Evolutionary conservation across 2,329 filamentous ascomycete species (phyloP), one percentile per base, ranked within the genome.

Genomic region (Shiraia sp.): DNA sequence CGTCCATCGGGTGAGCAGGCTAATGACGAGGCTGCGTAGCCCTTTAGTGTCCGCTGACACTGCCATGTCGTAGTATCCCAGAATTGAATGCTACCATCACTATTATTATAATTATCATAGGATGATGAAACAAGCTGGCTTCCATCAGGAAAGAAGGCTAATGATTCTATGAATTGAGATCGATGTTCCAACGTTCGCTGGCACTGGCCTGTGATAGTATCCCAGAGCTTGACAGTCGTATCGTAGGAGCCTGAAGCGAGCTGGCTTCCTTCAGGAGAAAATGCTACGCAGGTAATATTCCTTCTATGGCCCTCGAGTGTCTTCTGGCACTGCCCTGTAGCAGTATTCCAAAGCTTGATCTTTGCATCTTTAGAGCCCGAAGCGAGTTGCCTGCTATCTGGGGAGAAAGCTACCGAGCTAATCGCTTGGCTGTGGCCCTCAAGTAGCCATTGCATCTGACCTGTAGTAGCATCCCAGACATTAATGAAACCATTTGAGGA

Each of bases 341-440:
- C 34, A 7, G 16, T 25, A 28, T 41, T 15, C 39, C 39, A 42
- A 10, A 36, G 24, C n/a, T 30, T 33, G 27, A 30, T 12, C 4
- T 9, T 23, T 0, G 46, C 40, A 58, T 59, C 53, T 26, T 17
- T 1, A 7, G 53, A 57, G 36, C 24, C 32, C 23, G 24, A 35
- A 10, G 25, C 38, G 10, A 41, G 38, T 29, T 29, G 24, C 3
- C 5, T 23, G 2, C 31, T 34, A 24, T 41, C 25, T 12, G 34
- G 31, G 8, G 38, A 41, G 38, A 41, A 35, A 27, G 35, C 35
- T 13, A 19, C 27, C 2, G 34, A 32, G 1, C 32, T 6, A 29
- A 7, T 24, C 8, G 4, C 74, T 9, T 40, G 35, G n/a, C n/a
- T 13, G 39, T 48, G 43, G 40, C 44, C 43, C 24, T 57, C 42